Evolutionary conservation across 2,329 filamentous ascomycete species (phyloP).

Genomic region (Aureobasidium sp.): DNA sequence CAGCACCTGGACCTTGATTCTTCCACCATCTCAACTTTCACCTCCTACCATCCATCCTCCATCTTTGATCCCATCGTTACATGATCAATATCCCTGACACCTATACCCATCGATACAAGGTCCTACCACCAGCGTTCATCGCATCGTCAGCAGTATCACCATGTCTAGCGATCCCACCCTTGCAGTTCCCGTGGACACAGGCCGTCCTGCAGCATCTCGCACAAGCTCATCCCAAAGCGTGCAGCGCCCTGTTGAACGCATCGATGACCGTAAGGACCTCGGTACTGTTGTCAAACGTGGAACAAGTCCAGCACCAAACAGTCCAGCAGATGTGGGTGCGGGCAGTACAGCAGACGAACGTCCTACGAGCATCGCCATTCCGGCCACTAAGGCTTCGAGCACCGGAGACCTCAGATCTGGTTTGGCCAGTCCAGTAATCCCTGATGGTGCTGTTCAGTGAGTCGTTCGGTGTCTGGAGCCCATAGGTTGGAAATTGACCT

Average conservation of each 20-base stretch:
- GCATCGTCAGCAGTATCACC: background rate
- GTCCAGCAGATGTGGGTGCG: constrained; percentile 6
- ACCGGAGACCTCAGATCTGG: constrained; percentile 17
- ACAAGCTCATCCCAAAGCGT: constrained; percentile 11
- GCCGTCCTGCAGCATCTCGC: constrained; percentile 13
- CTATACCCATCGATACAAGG: background rate
- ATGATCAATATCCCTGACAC: background rate
- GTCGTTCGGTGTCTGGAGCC: background rate
- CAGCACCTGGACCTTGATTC: background rate
- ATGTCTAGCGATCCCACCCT: constrained; percentile 5
- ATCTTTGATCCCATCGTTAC: background rate
- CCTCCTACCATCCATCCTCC: background rate
- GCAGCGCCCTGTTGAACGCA: constrained; percentile 15
- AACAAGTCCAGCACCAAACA: constrained; percentile 7
- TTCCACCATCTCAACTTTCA: background rate
- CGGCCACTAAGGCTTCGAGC: constrained; percentile 12
- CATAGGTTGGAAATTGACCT: background rate
- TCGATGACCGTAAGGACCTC: constrained; percentile 15
- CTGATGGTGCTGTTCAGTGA: constrained; percentile 18
- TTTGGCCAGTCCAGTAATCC: constrained; percentile 19
- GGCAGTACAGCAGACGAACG: constrained; percentile 7
- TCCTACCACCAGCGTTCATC: background rate
- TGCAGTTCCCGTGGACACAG: background rate
- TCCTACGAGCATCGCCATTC: constrained; percentile 9
- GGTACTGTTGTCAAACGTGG: constrained; percentile 14